These are phyloP conservation scores for Betula pendula DNA, from an alignment of 306 rosid genomes.

Conservation along the genomic window DNA sequence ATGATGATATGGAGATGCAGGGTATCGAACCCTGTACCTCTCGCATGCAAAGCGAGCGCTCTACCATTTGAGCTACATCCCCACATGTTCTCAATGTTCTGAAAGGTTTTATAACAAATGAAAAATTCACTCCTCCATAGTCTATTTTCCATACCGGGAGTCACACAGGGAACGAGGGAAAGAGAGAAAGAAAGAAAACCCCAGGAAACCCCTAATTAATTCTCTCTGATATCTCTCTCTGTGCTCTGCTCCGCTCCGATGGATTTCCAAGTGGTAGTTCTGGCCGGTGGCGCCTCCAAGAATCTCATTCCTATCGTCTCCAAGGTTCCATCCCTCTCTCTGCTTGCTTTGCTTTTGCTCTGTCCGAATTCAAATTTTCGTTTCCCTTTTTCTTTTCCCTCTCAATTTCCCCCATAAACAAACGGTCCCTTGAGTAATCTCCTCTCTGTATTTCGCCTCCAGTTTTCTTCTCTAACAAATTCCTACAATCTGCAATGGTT, in stretches of 20 bases:
- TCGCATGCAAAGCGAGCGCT: conserved; percentile 33
- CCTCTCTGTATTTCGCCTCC: neutral
- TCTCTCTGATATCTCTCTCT: neutral
- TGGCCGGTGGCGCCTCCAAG: conserved; percentile 87
- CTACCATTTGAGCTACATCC: conserved; percentile 34
- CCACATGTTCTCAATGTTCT: no score
- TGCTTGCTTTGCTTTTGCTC: neutral
- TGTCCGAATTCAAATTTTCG: no score
- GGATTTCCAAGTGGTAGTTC: conserved; percentile 96
- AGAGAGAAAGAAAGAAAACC: conserved; percentile 1
- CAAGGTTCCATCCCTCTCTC: conserved; percentile 41
- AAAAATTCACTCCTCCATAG: no score
- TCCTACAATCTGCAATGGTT: neutral
- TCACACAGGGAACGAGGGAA: no score
- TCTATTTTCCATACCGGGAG: no score
- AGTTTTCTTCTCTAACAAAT: neutral
- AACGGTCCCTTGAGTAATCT: neutral
- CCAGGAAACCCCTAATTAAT: conserved; percentile 11
- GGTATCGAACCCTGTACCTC: conserved; percentile 32
- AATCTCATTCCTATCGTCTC: conserved; percentile 87
- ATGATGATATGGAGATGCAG: conserved; percentile 36
- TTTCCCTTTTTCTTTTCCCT: neutral
- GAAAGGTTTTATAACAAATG: no score
- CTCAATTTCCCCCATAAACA: neutral
- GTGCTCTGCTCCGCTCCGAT: conserved; percentile 21